Evolutionary conservation across 2,329 filamentous ascomycete species (phyloP), one percentile per base, ranked within the genome.

Genomic region (Verticillium zaregamsianum): DNA sequence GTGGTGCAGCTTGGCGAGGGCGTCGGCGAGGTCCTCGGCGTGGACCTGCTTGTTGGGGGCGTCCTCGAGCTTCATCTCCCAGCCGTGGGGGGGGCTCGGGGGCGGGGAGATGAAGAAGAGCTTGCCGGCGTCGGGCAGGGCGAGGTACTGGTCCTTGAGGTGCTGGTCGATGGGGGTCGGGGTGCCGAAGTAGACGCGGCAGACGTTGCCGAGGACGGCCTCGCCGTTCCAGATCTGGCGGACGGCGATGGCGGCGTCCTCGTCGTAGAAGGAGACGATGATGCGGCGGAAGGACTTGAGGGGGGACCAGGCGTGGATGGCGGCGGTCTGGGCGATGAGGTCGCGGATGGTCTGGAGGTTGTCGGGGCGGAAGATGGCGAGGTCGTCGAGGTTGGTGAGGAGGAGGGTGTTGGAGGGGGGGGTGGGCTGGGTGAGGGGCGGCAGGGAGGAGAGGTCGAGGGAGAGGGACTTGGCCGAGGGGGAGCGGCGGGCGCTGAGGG

Each of bases 241-340:
- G 61, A 94, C 89, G 61, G 81, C 80, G 68, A 91, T 86, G 61
- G 91, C 90, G 60, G 89, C 85, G 59, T 88, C 84, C 69, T 84
- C 81, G 64, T 87, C 86, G 75, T 84, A 88, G 80, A 95, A 94
- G 67, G 90, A 92, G 64, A 91, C 86, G 68, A 94, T 82, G 70
- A 95, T 92, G 73, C 91, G 89, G 66, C 89, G 86, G 82, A 95
- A 92, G 7, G 90, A 93, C 74, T 91, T 92, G 65, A 95, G 84
- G 0, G 91, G 91, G 12, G 90, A 86, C 83, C 91, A 95, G 63
- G 89, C 87, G 77, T 92, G 88, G 66, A 94, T 86, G 58, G 86
- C 82, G 3, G 90, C 89, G n/a, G 88, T 86, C 58, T 84, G 75
- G 70, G 85, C 79, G 73, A 95, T 88, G 63, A 92, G 86, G 60